phyloP scores from a whole-genome alignment of 805 yeast genomes.

The Zygotorulaspora florentina region DNA sequence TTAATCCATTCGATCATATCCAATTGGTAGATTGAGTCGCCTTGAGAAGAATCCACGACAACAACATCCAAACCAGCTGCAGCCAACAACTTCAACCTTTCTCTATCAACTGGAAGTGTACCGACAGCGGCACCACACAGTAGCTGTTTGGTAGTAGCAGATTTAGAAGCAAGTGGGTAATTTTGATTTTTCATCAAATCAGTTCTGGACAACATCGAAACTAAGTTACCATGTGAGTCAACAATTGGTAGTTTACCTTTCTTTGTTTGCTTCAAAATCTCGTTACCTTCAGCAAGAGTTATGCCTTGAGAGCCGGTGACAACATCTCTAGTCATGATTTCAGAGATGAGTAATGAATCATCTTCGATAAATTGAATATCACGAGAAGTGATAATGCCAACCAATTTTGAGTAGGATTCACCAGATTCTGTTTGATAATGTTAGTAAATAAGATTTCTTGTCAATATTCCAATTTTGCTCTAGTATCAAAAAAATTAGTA shows the following conservation, averaged over 20 bases:
- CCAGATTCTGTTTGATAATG: constrained; percentile 61
- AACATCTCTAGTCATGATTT: constrained; percentile 86
- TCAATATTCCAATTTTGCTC: constrained; percentile 1
- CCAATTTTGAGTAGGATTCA: constrained; percentile 76
- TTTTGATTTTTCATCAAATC: constrained; percentile 94
- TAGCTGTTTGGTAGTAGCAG: constrained; percentile 87
- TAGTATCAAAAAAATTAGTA: background rate
- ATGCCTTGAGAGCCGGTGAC: constrained; percentile 82
- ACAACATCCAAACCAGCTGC: constrained; percentile 98
- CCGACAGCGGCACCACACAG: constrained; percentile 99
- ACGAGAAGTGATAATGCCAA: constrained; percentile 96
- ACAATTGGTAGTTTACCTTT: constrained; percentile 97
- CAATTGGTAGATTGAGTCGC: constrained; percentile 92
- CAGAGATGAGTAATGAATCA: constrained; percentile 54
- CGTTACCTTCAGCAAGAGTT: constrained; percentile 80
- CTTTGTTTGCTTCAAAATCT: constrained; percentile 83
- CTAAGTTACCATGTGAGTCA: constrained; percentile 68
- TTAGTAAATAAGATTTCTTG: constrained; percentile 20
- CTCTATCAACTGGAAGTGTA: constrained; percentile 83
- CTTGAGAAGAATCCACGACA: constrained; percentile 93
- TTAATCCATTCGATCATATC: constrained; percentile 93
- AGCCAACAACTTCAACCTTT: constrained; percentile 76
- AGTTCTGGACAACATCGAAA: constrained; percentile 88
- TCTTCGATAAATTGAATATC: constrained; percentile 93
- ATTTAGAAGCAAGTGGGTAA: constrained; percentile 93